Percentiles rank a stretch among this genome's conserved stretches.
Evolutionary conservation across 2,329 filamentous ascomycete genomes (phyloP).

Genomic region (Mycosphaerella sp.): DNA sequence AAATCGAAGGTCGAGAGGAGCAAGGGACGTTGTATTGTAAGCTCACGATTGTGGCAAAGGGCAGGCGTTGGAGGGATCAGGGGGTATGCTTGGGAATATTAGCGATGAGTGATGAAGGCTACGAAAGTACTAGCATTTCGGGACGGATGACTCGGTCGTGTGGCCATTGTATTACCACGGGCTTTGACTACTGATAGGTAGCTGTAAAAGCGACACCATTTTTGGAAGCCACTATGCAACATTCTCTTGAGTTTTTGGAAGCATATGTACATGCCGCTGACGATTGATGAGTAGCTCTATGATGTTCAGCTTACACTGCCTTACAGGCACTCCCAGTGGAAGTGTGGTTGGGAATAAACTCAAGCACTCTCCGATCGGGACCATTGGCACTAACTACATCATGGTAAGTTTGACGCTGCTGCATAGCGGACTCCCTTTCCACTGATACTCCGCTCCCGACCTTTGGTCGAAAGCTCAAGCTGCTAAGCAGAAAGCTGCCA

Average conservation of each 20-base stretch:
- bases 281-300: too few species aligned
- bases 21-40: neutral
- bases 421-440: neutral
- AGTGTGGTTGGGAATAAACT: too few species aligned
- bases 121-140: constrained; percentile 12
- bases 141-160: neutral
- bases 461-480: neutral
- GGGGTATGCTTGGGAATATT: neutral
- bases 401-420: neutral
- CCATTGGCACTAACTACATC: too few species aligned
- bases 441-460: neutral
- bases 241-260: too few species aligned
- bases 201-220: neutral
- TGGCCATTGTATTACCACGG: neutral
- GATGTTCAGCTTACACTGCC: too few species aligned
- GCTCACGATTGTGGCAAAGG: neutral
- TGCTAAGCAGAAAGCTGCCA: neutral
- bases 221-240: too few species aligned
- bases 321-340: too few species aligned
- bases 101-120: constrained; percentile 8
- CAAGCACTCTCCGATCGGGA: neutral
- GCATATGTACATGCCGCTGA: too few species aligned
- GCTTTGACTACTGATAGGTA: neutral
- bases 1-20: neutral
- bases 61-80: constrained; percentile 5